These are phyloP conservation scores for Pecoramyces ruminantium DNA, from an alignment of 192 early-diverging fungal species.

Conservation along the genomic window DNA sequence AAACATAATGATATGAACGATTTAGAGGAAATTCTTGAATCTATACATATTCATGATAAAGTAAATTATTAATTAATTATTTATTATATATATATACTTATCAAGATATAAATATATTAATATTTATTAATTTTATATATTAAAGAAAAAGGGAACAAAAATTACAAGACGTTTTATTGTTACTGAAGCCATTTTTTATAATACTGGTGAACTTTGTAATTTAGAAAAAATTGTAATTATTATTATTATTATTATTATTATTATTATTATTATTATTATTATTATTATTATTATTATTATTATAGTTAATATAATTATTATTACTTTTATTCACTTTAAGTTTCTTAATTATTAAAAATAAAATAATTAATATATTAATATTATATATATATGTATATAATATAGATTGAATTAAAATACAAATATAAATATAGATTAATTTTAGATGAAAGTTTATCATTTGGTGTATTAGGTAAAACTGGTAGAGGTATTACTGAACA, in stretches of 20 bases:
- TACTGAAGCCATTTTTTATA: constrained; percentile 76
- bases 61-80: no score
- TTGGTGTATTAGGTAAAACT: constrained; percentile 70
- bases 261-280: no score
- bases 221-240: constrained; percentile 58
- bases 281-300: no score
- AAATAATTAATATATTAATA: no score
- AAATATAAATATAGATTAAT: constrained; percentile 94
- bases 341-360: no score
- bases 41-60: not conserved
- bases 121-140: not conserved
- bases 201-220: constrained; percentile 72
- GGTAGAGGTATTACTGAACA: constrained; percentile 83
- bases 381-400: not conserved
- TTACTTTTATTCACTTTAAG: no score
- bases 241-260: no score
- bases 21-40: constrained; percentile 62
- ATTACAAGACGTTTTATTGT: constrained; percentile 87
- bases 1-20: constrained; percentile 97
- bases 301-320: no score
- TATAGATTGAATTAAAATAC: constrained; percentile 66
- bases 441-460: constrained; percentile 77
- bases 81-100: no score
- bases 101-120: no score
- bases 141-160: constrained; percentile 48